Evolutionary conservation across 176 grass and related monocot genomes (phyloP), one percentile per base, ranked within the genome.

Genomic region (Musa itinerans): DNA sequence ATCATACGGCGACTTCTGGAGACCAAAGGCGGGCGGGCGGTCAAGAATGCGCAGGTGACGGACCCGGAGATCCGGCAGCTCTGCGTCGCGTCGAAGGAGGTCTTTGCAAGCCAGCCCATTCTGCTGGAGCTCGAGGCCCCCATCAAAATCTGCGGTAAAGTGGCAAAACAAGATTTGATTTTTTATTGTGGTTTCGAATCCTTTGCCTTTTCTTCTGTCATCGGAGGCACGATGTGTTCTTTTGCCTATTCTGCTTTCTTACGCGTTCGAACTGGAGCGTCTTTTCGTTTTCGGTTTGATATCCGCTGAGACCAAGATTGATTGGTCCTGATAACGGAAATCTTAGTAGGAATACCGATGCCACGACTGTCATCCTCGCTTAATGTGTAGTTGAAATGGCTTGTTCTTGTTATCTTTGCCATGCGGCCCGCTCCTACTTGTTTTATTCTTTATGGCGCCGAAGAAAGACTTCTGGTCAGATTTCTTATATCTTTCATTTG

Each of bases 51-150:
- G 54, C 90, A 91, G 88, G 63, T 97, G 52, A 69, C 77, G 9
- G 94, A 93, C 71, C 62, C 68, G 61, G 94, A 97, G 78, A 97
- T 97, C 80, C 81, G 82, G 54, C 84, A 80, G 74, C 90, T 97
- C 63, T 97, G 90, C 77, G 26, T 80, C 56, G 52, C 88, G 51
- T 84, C 94, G 74, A 89, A 74, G 90, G 90, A 89, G 9, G 79
- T 97, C 48, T 97, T 93, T 79, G 82, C 89, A 72, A 76, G 68
- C 11, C 90, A 97, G 58, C 94, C 94, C 25, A 91, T 89, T 81
- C 88, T 97, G 51, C 76, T 97, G 14, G 94, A 93, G 84, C 83
- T 97, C 69, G 94, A 97, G 79, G 94, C 94, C 10, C 94, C 90
- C 57, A 97, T 97, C 84, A 97, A 97, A 80, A 84, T 93, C 54